Conservation (phyloP, 768 basidiomycete species). For the Hysterangium stoloniferum region DNA sequence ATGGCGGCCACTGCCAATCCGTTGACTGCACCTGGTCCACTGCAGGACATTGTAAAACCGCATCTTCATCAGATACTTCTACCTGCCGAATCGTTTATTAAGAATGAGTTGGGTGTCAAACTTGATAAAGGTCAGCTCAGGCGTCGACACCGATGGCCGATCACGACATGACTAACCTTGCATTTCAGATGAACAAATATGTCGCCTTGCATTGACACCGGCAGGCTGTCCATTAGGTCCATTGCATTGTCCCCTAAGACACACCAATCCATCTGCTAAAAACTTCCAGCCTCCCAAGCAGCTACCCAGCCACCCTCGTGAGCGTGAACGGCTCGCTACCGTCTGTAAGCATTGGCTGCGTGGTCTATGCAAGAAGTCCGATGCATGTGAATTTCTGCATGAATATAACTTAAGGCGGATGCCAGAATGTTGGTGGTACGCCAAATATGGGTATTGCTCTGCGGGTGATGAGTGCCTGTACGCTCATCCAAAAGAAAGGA, state of each 20-base stretch:
- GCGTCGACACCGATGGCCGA: too few relatives aligned
- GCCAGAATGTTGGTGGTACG: constrained; percentile 99
- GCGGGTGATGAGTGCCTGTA: constrained; percentile 97
- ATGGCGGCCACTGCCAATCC: constrained; percentile 14
- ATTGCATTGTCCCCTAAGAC: constrained; percentile 85
- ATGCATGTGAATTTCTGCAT: constrained; percentile 96
- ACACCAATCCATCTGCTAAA: constrained; percentile 77
- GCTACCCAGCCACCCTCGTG: constrained; percentile 73
- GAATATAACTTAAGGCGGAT: constrained; percentile 97
- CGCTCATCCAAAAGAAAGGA: constrained; percentile 86
- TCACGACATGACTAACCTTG: constrained; percentile 3
- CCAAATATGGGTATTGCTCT: constrained; percentile 95
- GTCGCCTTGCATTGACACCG: constrained; percentile 71
- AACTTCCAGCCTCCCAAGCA: constrained; percentile 90
- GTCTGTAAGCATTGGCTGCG: constrained; percentile 99
- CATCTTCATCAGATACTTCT: constrained; percentile 96
- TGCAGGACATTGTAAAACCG: constrained; percentile 64
- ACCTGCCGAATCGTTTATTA: constrained; percentile 70
- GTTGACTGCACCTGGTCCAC: constrained; percentile 24
- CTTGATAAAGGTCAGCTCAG: constrained; percentile 77
- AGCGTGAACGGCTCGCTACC: constrained; percentile 76
- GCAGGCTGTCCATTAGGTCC: constrained; percentile 87
- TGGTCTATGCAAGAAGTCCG: constrained; percentile 96
- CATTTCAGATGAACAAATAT: constrained; percentile 83
- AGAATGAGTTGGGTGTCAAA: constrained; percentile 75